Base-by-base conservation (phyloP, 1,139 yeast genomes). In the Pichia norvegensis region DNA sequence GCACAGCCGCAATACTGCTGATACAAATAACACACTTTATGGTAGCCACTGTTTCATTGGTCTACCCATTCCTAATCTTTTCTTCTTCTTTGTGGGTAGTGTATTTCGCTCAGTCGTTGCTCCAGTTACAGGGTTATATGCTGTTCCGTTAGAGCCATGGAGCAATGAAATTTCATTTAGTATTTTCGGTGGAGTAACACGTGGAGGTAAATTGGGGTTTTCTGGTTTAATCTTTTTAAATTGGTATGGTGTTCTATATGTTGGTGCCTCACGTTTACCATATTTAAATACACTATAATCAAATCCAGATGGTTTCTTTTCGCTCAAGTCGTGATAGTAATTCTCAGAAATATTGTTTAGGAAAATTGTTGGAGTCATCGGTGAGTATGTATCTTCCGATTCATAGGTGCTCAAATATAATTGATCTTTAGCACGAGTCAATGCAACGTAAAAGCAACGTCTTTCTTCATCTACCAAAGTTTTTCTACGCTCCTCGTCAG, bases 381-480 rank as follows among this genome's bases (percentile, higher is more conserved):
- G 23, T 8, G 22, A 19, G 13, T 35, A 35, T 20, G 33, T 27
- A 6, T 22, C 37, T 6, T 19, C 27, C 23, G 25, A 25, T 27
- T 36, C 41, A 41, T 54, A 56, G 3, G 52, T 49, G 31, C 62
- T 58, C 43, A 60, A 27, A 43, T 45, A 55, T 4, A 61, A 43
- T 17, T 41, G 36, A 22, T 59, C 57, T 60, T 84, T 82, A 0
- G 97, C 95, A 52, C 98, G 70, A 0, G 97, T 88, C 40, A 83
- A 68, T 0, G 96, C 95, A 9, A 92, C 97, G 60, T 86, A 92
- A 53, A 88, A 73, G 57, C 94, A 76, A 43, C 97, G 67, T 46
- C 95, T 67, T 58, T 87, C 97, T 62, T 90, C 97, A 54, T 81
- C 73, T 20, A 58, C 42, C 4, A 53, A 51, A 6, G 27, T 35